Evolutionary conservation across 768 basidiomycete species (phyloP).

Genomic region (Crassisporium funariophilum): DNA sequence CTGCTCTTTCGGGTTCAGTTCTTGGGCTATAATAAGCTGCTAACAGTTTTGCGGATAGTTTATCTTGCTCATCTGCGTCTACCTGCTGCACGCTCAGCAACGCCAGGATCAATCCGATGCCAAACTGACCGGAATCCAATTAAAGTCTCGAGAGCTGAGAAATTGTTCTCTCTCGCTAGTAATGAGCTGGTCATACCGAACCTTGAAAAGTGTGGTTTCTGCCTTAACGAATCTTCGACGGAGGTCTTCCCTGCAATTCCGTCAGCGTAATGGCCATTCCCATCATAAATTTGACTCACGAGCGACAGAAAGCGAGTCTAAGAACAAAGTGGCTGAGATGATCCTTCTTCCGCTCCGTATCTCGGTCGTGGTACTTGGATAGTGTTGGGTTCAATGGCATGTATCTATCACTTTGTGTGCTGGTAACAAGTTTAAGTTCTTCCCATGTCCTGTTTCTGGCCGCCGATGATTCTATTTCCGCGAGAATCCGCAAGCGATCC

Average conservation of each 20-base stretch:
- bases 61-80: slow-evolving; percentile 52
- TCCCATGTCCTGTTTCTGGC: slow-evolving; percentile 83
- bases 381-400: slow-evolving; percentile 64
- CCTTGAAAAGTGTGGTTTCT: slow-evolving; percentile 80
- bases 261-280: background rate
- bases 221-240: slow-evolving; percentile 87
- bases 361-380: slow-evolving; percentile 45
- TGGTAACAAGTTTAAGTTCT: slow-evolving; percentile 69
- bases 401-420: slow-evolving; percentile 69
- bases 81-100: slow-evolving; percentile 44
- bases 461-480: slow-evolving; percentile 88
- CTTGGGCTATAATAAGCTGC: slow-evolving; percentile 45
- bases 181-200: slow-evolving; percentile 75
- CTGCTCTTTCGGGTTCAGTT: slow-evolving; percentile 37
- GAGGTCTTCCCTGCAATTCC: slow-evolving; percentile 75
- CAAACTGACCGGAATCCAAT: slow-evolving; percentile 58
- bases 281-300: slow-evolving; percentile 56
- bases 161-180: slow-evolving; percentile 63
- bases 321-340: slow-evolving; percentile 93
- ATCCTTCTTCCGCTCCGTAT: slow-evolving; percentile 76
- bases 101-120: background rate
- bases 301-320: slow-evolving; percentile 92
- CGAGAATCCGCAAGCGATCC: slow-evolving; percentile 82
- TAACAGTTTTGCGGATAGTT: slow-evolving; percentile 48
- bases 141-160: slow-evolving; percentile 62